Evolutionary conservation across 2,329 filamentous ascomycete genomes (phyloP).

Genomic region (Acrodontium crateriforme): DNA sequence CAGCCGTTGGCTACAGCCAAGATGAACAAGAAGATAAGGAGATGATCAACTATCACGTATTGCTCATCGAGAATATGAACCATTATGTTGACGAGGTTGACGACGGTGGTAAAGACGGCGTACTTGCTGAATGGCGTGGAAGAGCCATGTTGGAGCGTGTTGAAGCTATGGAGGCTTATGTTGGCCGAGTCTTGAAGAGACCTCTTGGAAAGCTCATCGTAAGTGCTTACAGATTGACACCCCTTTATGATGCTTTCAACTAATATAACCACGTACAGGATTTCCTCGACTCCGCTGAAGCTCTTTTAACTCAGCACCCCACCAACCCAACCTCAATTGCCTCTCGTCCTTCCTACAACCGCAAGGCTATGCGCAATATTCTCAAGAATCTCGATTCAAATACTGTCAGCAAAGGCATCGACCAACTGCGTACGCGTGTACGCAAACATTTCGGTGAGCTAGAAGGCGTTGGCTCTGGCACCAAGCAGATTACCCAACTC

Average conservation of each 20-base stretch:
- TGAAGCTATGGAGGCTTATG: conserved; percentile 79
- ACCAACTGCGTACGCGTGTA: conserved; percentile 67
- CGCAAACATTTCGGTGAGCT: conserved; percentile 96
- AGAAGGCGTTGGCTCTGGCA: no score
- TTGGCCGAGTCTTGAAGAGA: conserved; percentile 74
- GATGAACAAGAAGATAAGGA: conserved; percentile 84
- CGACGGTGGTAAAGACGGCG: conserved; percentile 45
- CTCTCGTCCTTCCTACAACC: conserved; percentile 68
- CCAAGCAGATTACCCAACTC: no score
- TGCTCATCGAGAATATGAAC: conserved; percentile 98
- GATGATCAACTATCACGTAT: conserved; percentile 89
- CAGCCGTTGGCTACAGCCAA: conserved; percentile 17
- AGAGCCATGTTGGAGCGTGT: conserved; percentile 64
- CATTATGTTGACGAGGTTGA: conserved; percentile 91
- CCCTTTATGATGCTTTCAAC: no score
- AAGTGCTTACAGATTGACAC: conserved; percentile 19
- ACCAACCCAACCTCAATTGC: conserved; percentile 50
- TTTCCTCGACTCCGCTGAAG: conserved; percentile 79
- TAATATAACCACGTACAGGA: conserved; percentile 46
- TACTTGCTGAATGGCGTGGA: conserved; percentile 71
- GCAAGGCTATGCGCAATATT: conserved; percentile 73
- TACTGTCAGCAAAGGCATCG: conserved; percentile 75
- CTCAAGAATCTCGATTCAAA: conserved; percentile 66
- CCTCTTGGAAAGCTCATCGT: conserved; percentile 74
- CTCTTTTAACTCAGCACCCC: conserved; percentile 39